Base-by-base conservation (phyloP, 495 filamentous ascomycete genomes). In the Neurospora hispaniola region DNA sequence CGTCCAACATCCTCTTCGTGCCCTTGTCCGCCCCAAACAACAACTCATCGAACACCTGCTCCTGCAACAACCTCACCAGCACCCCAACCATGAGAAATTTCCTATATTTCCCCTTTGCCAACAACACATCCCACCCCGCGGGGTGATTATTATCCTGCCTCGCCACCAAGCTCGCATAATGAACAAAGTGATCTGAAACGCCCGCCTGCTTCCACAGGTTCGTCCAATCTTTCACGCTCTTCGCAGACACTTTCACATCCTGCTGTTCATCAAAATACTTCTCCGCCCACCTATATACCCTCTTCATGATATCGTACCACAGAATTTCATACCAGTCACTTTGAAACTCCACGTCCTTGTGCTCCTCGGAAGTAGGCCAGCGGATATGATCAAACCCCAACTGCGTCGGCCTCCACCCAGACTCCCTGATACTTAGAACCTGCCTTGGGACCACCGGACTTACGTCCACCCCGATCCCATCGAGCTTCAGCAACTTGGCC, bases 41-140 rank as follows among this genome's bases (percentile, higher is more conserved):
- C 54, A 85, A 73, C 39, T 81, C 79, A 42, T 80, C 80, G 72
- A 85, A 87, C 9, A 87, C 79, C 27, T 77, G 78, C 46, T 73
- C 80, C 72, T 84, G 80, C 39, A 87, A 72, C 62, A 85, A 75
- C 76, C 80, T 81, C 10, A 76, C 78, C 2, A 86, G 69, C 12
- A 87, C 77, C 5, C 78, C 83, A 72, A 80, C 79, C 20, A 85
- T 71, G 16, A 87, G 75, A 75, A 78, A 84, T 72, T 78, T 80
- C 31, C 85, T 79, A 40, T 81, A 78, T 20, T 4, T 3, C 12
- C 62, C 71, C 42, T 81, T 75, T 66, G 75, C 70, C 11, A 87
- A 48, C 71, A 86, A 48, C 16, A 44, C 70, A 48, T 84, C 79
- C 85, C 85, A 87, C 0, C 82, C 78, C 23, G 80, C 81, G 5